phyloP scores from a whole-genome alignment of 2,329 filamentous ascomycete species.

The Fusarium ramigenum region DNA sequence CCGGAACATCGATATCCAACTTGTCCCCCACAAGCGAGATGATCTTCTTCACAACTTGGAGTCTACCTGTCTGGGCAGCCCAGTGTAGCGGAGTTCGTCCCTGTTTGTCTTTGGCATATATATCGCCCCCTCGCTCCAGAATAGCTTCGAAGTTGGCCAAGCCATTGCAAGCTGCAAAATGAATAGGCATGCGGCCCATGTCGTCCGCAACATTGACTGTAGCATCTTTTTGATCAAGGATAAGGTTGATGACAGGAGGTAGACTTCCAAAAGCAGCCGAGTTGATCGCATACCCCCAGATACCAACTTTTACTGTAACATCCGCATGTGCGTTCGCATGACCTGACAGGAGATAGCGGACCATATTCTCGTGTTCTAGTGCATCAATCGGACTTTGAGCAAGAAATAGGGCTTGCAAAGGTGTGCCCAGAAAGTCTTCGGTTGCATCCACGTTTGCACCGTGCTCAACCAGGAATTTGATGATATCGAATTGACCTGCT shows the following conservation, averaged over 20 bases:
- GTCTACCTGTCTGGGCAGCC: neutral
- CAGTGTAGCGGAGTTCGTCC: neutral
- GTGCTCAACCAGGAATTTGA: neutral
- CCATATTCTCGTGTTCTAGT: neutral
- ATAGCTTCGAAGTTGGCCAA: neutral
- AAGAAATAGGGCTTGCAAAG: neutral
- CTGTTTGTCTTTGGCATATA: neutral
- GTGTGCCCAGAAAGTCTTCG: neutral
- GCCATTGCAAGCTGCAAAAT: neutral
- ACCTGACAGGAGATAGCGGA: neutral
- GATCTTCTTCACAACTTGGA: neutral
- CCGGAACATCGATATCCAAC: neutral
- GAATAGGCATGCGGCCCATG: constrained; percentile 6
- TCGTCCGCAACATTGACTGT: neutral
- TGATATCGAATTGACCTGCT: neutral
- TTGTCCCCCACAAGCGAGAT: neutral
- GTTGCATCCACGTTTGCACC: neutral
- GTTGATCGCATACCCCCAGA: neutral
- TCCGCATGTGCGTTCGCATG: neutral
- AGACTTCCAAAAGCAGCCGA: neutral
- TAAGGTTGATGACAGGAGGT: neutral
- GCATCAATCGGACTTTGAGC: fast-evolving
- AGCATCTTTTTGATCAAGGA: neutral
- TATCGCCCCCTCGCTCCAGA: neutral
- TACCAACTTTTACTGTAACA: neutral